Evolutionary conservation across 495 filamentous ascomycete genomes (phyloP).

Genomic region (Aspergillus biplanus): DNA sequence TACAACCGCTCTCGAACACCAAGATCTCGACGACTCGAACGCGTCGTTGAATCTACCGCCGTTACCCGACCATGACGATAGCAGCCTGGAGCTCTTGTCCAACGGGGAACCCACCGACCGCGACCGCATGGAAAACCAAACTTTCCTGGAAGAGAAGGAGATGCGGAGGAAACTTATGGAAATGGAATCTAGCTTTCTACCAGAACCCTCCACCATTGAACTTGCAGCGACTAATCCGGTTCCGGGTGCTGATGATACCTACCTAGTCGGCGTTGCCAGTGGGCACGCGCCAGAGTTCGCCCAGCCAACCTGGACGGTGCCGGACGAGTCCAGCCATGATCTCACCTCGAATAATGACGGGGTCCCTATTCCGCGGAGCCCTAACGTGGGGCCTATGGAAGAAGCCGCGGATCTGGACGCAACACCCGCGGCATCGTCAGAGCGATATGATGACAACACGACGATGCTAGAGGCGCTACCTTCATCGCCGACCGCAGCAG

Average conservation of each 20-base stretch:
- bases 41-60: conserved; percentile 37
- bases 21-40: conserved; percentile 30
- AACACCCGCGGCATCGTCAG: conserved; percentile 28
- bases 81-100: conserved; percentile 36
- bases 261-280: conserved; percentile 40
- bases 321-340: conserved; percentile 30
- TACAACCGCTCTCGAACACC: conserved; percentile 18
- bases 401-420: conserved; percentile 30
- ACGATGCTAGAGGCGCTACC: conserved; percentile 62
- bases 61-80: conserved; percentile 45
- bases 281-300: conserved; percentile 33
- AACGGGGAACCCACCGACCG: conserved; percentile 44
- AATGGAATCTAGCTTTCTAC: conserved; percentile 84
- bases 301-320: conserved; percentile 35
- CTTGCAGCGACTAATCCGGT: conserved; percentile 32
- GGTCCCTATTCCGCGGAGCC: conserved; percentile 53
- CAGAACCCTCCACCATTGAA: conserved; percentile 53
- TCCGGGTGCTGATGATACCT: conserved; percentile 47
- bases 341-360: conserved; percentile 26
- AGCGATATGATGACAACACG: conserved; percentile 49
- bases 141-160: conserved; percentile 63
- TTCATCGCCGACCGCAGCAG: conserved; percentile 70
- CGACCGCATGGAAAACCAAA: conserved; percentile 48
- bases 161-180: conserved; percentile 77
- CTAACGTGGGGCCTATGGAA: conserved; percentile 31